These are phyloP conservation scores for Daldinia sp. DNA, from an alignment of 2,329 filamentous ascomycete genomes.

Conservation along the genomic window DNA sequence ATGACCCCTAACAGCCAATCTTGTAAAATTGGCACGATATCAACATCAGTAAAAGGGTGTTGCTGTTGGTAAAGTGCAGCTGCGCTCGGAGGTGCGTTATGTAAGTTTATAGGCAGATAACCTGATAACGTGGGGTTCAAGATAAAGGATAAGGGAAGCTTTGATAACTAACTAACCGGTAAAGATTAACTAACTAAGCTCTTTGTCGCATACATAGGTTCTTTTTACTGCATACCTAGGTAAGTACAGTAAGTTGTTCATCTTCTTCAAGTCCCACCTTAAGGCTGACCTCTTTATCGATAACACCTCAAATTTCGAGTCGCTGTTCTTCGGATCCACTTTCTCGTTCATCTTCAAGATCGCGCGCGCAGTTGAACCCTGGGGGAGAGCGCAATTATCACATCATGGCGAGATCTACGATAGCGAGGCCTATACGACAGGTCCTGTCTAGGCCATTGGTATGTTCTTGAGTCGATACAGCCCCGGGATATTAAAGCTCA, in stretches of 20 bases:
- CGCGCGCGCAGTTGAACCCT: constrained; percentile 28
- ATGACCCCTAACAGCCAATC: neutral
- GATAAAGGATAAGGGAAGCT: constrained; percentile 13
- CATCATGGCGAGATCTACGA: constrained; percentile 43
- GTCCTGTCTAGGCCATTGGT: constrained; percentile 44
- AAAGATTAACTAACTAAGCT: too few relatives aligned
- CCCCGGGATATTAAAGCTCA: constrained; percentile 23
- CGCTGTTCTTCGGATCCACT: constrained; percentile 3
- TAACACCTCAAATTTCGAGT: constrained; percentile 41
- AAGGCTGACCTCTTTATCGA: too few relatives aligned
- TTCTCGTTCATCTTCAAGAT: constrained; percentile 35
- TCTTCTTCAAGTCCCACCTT: too few relatives aligned
- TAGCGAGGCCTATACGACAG: constrained; percentile 46
- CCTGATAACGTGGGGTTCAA: constrained; percentile 24
- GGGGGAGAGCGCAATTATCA: constrained; percentile 33
- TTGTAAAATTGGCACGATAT: too few relatives aligned
- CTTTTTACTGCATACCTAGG: neutral
- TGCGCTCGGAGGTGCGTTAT: too few relatives aligned
- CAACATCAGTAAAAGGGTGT: too few relatives aligned
- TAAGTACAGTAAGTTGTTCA: too few relatives aligned
- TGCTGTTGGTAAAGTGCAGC: too few relatives aligned
- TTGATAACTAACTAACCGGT: too few relatives aligned
- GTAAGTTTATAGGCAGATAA: too few relatives aligned
- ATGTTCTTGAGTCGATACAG: constrained; percentile 1
- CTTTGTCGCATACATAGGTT: constrained; percentile 3